These are phyloP conservation scores for Agaricus sinodeliciosus DNA, from an alignment of 768 basidiomycete genomes.

Conservation along the genomic window DNA sequence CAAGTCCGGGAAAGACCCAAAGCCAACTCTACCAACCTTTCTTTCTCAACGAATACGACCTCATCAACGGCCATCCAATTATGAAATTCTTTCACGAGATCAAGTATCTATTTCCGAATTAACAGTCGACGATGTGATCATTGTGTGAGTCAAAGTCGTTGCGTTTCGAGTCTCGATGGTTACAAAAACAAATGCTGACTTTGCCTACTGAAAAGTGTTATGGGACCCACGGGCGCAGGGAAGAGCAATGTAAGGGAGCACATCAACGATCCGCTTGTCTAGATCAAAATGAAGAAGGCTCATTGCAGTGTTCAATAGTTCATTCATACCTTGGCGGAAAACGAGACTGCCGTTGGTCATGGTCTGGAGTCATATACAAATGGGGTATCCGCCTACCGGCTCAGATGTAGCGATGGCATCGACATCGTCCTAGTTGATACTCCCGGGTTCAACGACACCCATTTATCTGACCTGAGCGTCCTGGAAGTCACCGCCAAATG, in stretches of 20 bases:
- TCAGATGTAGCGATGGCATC: background rate
- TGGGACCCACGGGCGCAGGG: constrained; percentile 9
- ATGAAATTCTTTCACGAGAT: background rate
- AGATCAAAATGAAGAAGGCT: background rate
- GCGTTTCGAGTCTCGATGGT: background rate
- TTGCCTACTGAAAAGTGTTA: background rate
- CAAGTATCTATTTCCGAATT: background rate
- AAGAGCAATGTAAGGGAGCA: constrained; percentile 9
- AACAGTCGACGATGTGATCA: constrained; percentile 1
- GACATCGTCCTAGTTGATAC: constrained; percentile 9
- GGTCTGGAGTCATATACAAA: constrained; percentile 2
- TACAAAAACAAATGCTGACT: too few relatives aligned
- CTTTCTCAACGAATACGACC: background rate
- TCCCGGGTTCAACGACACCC: constrained; percentile 11
- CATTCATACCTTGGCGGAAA: background rate
- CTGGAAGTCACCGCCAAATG: constrained; percentile 9
- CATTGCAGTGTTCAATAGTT: background rate
- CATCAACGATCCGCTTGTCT: too few relatives aligned
- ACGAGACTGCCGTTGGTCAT: background rate
- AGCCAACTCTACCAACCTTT: too few relatives aligned
- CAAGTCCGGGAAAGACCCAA: too few relatives aligned
- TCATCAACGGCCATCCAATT: background rate
- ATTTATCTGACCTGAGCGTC: constrained; percentile 12
- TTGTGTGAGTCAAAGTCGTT: background rate
- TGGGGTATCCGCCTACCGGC: background rate